Conservation (phyloP, 371 early-diverging fungal genomes). For the Mortierella sp. region DNA sequence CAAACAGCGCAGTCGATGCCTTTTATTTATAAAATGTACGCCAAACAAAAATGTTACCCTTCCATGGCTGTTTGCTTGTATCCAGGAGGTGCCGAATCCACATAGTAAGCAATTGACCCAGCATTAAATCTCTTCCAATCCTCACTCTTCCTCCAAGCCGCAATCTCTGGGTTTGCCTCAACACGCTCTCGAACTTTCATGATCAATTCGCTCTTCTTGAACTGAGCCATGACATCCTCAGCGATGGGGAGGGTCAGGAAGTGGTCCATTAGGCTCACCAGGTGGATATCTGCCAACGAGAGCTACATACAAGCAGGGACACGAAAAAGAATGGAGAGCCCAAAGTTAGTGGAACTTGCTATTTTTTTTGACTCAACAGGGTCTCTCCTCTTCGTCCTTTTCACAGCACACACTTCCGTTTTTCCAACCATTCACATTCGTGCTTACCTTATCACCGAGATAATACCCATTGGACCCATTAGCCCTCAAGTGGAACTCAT, state of each 20-base stretch:
- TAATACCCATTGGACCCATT: conserved; percentile 45
- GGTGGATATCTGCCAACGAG: conserved; percentile 41
- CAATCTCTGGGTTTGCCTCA: conserved; percentile 26
- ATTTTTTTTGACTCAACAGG: background rate
- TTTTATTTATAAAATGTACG: too few species aligned
- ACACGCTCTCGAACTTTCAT: conserved; percentile 32
- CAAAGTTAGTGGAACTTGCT: background rate
- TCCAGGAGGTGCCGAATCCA: conserved; percentile 13
- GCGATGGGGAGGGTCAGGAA: conserved; percentile 29
- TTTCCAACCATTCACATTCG: too few species aligned
- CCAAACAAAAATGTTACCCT: too few species aligned
- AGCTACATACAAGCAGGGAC: background rate
- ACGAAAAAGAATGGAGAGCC: background rate
- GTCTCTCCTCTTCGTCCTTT: background rate
- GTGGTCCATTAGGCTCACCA: conserved; percentile 37
- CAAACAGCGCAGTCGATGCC: too few species aligned
- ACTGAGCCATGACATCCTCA: background rate
- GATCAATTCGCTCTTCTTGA: conserved; percentile 20
- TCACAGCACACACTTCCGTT: background rate
- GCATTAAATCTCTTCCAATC: conserved; percentile 20
- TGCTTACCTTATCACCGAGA: conserved; percentile 33
- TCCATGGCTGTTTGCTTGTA: background rate
- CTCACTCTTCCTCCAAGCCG: conserved; percentile 23
- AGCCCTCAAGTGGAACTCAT: conserved; percentile 43
- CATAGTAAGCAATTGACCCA: conserved; percentile 11